Base-by-base conservation (phyloP, 495 filamentous ascomycete genomes). In the Penicillium flavigenum region DNA sequence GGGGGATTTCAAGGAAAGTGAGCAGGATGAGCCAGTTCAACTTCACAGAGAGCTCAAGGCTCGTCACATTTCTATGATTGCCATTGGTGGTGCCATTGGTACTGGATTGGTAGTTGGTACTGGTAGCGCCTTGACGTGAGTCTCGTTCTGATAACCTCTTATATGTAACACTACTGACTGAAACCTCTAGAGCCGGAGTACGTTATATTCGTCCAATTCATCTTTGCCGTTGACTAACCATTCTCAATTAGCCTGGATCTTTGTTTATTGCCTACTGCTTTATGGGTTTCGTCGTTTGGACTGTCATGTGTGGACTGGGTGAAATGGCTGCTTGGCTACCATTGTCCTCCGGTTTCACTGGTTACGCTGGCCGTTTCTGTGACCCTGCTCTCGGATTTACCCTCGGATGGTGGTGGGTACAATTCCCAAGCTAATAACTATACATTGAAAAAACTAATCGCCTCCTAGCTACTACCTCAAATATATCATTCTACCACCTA, bases 21-120 rank as follows among this genome's bases (percentile, higher is more conserved):
- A 45, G 44, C 45, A 48, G 14, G 36, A 57, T 44, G 54, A 57
- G 54, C 54, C 54, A 68, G 63, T 62, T 2, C 59, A 72, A 10
- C 74, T 91, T 14, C 85, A 86, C 46, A 84, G 89, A 45, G 87
- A 83, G 17, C 79, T 92, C 56, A 85, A 88, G 62, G 81, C 88
- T 4, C 83, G 89, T 36, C 89, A 91, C 57, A 88, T 92, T 67
- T 86, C 88, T 63, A 92, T 92, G 91, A 94, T 96, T 64, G 91
- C 90, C 9, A 92, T 96, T 64, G 91, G 91, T 47, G 91, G 91
- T 62, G 90, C 90, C 20, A 89, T 95, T 60, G 90, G 89, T 62
- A 92, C 89, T 49, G 87, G 85, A 57, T 67, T 86, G 47, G 81
- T 85, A 63, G 84, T 86, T 59, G 84, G 81, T 61, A 89, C 86